Conservation (phyloP, 164 flowering plant species). For the Stephania cephalantha region DNA sequence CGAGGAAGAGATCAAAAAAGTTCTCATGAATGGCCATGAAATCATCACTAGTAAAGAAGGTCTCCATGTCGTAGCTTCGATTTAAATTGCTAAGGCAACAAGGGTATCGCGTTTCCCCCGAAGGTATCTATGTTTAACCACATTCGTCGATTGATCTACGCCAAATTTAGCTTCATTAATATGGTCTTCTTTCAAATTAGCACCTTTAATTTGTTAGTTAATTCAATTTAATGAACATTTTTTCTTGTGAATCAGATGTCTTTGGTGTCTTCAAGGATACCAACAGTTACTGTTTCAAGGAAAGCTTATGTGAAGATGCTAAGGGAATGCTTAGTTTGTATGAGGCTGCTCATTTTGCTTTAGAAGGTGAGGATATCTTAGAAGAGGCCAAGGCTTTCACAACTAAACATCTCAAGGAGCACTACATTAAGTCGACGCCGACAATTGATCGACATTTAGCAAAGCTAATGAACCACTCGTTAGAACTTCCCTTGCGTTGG, state of each 20-base stretch:
- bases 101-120: background rate
- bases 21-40: too few relatives aligned
- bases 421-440: too few relatives aligned
- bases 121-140: background rate
- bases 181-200: too few relatives aligned
- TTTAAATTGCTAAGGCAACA: background rate
- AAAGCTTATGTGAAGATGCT: background rate
- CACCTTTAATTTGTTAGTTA: too few relatives aligned
- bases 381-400: slow-evolving; percentile 15
- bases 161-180: too few relatives aligned
- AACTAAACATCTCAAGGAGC: background rate
- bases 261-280: background rate
- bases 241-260: background rate
- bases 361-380: slow-evolving; percentile 15
- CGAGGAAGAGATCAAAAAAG: background rate
- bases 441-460: background rate
- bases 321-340: slow-evolving; percentile 12
- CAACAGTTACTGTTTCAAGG: background rate
- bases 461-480: background rate
- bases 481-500: slow-evolving; percentile 16
- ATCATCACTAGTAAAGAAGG: too few relatives aligned
- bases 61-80: background rate
- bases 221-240: background rate
- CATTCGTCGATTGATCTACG: too few relatives aligned
- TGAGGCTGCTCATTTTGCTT: slow-evolving; percentile 16